Evolutionary conservation across 768 basidiomycete genomes (phyloP).

Genomic region (Hypsizygus marmoreus): DNA sequence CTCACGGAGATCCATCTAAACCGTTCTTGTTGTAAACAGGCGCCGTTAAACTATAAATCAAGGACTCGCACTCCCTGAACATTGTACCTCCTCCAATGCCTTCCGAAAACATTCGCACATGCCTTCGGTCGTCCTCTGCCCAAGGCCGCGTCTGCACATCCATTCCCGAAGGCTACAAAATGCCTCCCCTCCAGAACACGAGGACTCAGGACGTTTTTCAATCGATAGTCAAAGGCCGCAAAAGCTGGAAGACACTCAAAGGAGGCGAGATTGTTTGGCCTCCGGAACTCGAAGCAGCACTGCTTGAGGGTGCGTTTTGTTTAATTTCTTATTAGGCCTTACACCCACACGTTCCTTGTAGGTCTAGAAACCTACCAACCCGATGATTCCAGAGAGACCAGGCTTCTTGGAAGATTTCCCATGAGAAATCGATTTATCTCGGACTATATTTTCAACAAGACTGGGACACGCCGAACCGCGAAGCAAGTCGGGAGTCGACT

Average conservation of each 20-base stretch:
- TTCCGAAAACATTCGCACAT: slow-evolving; percentile 15
- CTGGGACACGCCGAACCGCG: slow-evolving; percentile 69
- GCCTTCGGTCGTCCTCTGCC: slow-evolving; percentile 13
- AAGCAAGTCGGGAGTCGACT: slow-evolving; percentile 83
- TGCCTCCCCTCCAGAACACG: slow-evolving; percentile 31
- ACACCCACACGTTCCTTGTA: slow-evolving; percentile 27
- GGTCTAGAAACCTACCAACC: slow-evolving; percentile 75
- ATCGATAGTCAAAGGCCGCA: slow-evolving; percentile 66
- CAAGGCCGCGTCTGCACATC: slow-evolving; percentile 12
- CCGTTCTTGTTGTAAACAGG: slow-evolving; percentile 22
- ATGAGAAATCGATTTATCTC: slow-evolving; percentile 82
- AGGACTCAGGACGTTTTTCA: slow-evolving; percentile 61
- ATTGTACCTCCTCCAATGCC: slow-evolving; percentile 17
- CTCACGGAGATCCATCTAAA: slow-evolving; percentile 26
- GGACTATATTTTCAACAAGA: slow-evolving; percentile 70
- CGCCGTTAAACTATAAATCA: slow-evolving; percentile 35
- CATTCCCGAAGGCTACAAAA: slow-evolving; percentile 22
- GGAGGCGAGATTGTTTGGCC: slow-evolving; percentile 82
- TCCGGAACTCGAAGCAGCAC: slow-evolving; percentile 72
- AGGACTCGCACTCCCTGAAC: slow-evolving; percentile 21
- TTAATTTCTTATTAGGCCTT: neutral
- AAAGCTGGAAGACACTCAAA: slow-evolving; percentile 74
- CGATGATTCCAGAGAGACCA: slow-evolving; percentile 70
- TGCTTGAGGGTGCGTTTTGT: slow-evolving; percentile 62
- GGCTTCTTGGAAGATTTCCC: slow-evolving; percentile 73